A percentile compares a stretch with the other conserved stretches of the same genome.
These are phyloP conservation scores for Meyerozyma carpophila DNA, from an alignment of 1,139 yeast genomes.

Conservation along the genomic window DNA sequence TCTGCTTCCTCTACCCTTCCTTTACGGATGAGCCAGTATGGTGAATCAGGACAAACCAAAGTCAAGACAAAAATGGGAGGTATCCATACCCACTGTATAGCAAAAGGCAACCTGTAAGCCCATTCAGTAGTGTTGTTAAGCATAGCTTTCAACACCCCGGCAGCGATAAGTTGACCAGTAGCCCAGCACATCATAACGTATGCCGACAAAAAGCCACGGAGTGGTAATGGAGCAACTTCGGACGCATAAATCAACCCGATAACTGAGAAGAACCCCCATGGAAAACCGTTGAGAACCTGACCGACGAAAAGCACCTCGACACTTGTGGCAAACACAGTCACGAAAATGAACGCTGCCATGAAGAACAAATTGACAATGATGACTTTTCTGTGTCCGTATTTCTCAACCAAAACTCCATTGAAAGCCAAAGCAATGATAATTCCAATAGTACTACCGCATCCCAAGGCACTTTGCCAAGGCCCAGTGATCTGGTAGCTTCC, in stretches of 20 bases:
- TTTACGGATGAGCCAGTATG: conserved; percentile 22
- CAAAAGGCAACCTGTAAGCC: conserved; percentile 22
- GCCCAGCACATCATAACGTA: conserved; percentile 28
- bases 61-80: conserved; percentile 17
- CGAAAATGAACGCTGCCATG: conserved; percentile 18
- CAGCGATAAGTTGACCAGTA: conserved; percentile 25
- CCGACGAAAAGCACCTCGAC: conserved; percentile 17
- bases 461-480: conserved; percentile 19
- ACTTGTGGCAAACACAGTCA: conserved; percentile 17
- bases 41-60: conserved; percentile 22
- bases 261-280: conserved; percentile 23
- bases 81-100: conserved; percentile 25
- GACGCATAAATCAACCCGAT: conserved; percentile 22
- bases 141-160: conserved; percentile 20
- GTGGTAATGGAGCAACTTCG: conserved; percentile 18
- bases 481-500: no score
- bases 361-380: conserved; percentile 15
- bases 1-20: conserved; percentile 19
- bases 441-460: conserved; percentile 16
- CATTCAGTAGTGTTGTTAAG: conserved; percentile 17
- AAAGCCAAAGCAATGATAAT: conserved; percentile 17
- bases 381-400: conserved; percentile 18
- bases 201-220: conserved; percentile 22
- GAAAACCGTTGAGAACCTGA: conserved; percentile 19
- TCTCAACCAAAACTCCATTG: conserved; percentile 19